Evolutionary conservation across 805 yeast species (phyloP), one percentile per base, ranked within the genome.

Genomic region (Naumovozyma baii): DNA sequence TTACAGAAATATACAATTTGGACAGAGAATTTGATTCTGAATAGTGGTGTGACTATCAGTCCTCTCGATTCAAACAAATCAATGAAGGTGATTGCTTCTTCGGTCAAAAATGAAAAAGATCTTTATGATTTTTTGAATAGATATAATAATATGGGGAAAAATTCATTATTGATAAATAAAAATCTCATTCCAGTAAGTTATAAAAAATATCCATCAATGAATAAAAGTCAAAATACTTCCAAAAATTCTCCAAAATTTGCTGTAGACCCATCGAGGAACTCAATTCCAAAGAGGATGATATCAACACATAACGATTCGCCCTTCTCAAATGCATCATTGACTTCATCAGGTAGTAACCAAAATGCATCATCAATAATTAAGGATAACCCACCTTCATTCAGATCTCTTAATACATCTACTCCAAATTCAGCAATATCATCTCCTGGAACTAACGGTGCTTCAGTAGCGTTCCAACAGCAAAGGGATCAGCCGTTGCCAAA

Each of bases 1-100:
- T 67, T 92, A 40, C 90, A 84, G 51, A 86, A 87, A 55, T 90
- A 81, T 59, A 80, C 96, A 3, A 83, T 90, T 22, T 82, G 85
- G 71, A 75, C 79, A 38, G 97, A 90, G 62, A 83, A 85, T 16
- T 70, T 83, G 41, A 72, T 84, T 14, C 73, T 92, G 64, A 87
- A 88, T 53, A 72, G 83, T 15, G 97, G 96, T 19, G 82, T 87
- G 31, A 76, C 83, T 43, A 70, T 92, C 4, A 67, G 82, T 36
- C 97, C 97, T 2, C 64, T 90, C 36, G 66, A 73, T 34, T 52
- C 66, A 15, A 72, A 72, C 40, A 55, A 54, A 31, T 80, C 95
- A 4, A 79, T 90, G 83, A 82, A 80, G 52, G 64, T 73, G 4
- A 67, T 84, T 48, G 94, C 95, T 0, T 67, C 80, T 12, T 71